These are phyloP conservation scores for Xylaria sp. DNA, from an alignment of 2,329 filamentous ascomycete species.

Conservation along the genomic window DNA sequence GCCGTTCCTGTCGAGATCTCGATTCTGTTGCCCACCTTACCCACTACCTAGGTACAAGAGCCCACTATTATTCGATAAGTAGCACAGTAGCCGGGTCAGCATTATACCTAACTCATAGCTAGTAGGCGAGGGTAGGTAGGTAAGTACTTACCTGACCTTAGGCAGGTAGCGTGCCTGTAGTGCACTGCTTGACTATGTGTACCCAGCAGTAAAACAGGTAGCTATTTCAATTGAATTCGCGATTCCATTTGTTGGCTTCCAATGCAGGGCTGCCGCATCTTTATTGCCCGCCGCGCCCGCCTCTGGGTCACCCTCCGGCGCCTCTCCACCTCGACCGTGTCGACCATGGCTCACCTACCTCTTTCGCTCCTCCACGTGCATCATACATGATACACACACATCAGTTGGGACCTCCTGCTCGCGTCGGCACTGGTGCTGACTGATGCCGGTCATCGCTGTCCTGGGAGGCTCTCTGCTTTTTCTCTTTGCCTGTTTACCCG, in stretches of 20 bases:
- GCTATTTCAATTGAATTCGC: not conserved
- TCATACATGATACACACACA: constrained; percentile 34
- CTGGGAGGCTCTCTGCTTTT: not conserved
- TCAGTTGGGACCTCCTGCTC: constrained; percentile 28
- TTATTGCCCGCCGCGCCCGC: not conserved
- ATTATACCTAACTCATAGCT: too few species aligned
- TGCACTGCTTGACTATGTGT: not conserved
- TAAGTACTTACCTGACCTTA: too few species aligned
- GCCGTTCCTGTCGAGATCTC: constrained; percentile 25
- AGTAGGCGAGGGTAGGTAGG: too few species aligned
- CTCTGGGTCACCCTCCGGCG: not conserved
- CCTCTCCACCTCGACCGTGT: constrained; percentile 10
- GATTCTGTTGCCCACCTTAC: constrained; percentile 25
- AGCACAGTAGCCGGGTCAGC: not conserved
- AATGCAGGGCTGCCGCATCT: constrained; percentile 15
- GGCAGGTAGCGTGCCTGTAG: too few species aligned
- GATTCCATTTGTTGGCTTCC: constrained; percentile 20
- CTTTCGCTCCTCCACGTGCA: constrained; percentile 26
- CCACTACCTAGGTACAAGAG: not conserved
- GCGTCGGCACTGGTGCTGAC: constrained; percentile 29
- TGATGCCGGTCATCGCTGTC: constrained; percentile 24
- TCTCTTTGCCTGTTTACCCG: not conserved
- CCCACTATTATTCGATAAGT: constrained; percentile 12
- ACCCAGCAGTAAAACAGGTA: not conserved
- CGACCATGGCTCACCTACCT: constrained; percentile 18